Evolutionary conservation across 352 stramenopile genomes (phyloP), one percentile per base, ranked within the genome.

Genomic region (Globisporangium canariense): DNA sequence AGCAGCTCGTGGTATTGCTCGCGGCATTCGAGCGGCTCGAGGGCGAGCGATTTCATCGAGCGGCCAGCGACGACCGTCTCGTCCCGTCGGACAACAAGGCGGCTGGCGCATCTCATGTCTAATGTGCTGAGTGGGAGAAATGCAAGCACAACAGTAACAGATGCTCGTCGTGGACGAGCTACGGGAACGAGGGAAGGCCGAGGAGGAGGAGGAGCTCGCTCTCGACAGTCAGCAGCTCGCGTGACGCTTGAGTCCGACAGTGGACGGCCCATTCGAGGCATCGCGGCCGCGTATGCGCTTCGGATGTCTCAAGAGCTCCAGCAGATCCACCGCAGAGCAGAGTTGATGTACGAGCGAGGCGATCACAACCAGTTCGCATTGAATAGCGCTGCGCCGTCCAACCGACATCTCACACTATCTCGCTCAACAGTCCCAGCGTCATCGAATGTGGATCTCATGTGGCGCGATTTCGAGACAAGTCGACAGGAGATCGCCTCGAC

Each of bases 221-320:
- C 38, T 28, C 60, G 59, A n/a, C 20, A 18, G 20, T 25, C 62
- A 11, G 28, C 62, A 28, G 46, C 62, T 38, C 62, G 62, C n/a
- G 66, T 22, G 58, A 65, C 51, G 66, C 78, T 69, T 54, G 68
- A 65, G 66, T 68, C 28, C n/a, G 64, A 80, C 57, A 68, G 74
- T 16, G 61, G 71, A 25, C 75, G 81, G 11, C 81, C 77, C 1
- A 80, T 90, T 58, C 75, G 79, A 30, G 82, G 84, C 8, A 74
- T 90, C 45, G 84, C 84, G 1, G 75, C 84, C 2, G 73, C 76
- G 16, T 93, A 93, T 61, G 79, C 81, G 6, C 52, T 89, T n/a
- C 78, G 81, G 11, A 93, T 93, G 84, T 93, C 84, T 9, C 65
- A 81, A 52, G 84, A 93, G 63, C 71, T 93, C 0, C 80, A 90